Conservation (phyloP, 179 eudicot genomes). For the Sideroxylon spinosum region DNA sequence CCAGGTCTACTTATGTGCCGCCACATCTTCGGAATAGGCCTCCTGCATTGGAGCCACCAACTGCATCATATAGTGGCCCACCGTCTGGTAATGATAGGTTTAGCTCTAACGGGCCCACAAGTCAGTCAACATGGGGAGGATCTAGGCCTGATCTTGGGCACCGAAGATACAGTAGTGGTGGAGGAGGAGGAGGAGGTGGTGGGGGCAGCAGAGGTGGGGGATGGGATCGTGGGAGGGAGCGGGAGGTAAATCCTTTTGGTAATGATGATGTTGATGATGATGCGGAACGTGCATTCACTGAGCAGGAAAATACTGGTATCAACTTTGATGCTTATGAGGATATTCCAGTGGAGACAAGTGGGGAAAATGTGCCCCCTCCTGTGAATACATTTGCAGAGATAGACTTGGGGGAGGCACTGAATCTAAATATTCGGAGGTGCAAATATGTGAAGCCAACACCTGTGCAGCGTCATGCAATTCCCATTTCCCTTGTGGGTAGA, state of each 20-base stretch:
- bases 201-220: conserved; percentile 58
- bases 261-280: conserved; percentile 48
- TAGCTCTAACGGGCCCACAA: conserved; percentile 40
- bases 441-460: conserved; percentile 95
- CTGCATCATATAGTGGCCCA: conserved; percentile 35
- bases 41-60: conserved; percentile 29
- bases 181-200: conserved; percentile 58
- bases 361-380: conserved; percentile 86
- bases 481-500: conserved; percentile 79
- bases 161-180: conserved; percentile 38
- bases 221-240: conserved; percentile 52
- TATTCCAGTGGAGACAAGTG: conserved; percentile 90
- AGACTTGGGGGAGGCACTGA: conserved; percentile 77
- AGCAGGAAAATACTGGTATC: conserved; percentile 67
- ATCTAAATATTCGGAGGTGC: conserved; percentile 75
- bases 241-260: conserved; percentile 78
- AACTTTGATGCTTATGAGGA: conserved; percentile 97
- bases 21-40: conserved; percentile 69
- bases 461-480: conserved; percentile 91
- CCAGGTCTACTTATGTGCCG: conserved; percentile 59
- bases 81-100: conserved; percentile 46
- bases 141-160: conserved; percentile 47
- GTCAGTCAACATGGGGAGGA: conserved; percentile 51
- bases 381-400: conserved; percentile 90
- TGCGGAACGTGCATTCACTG: conserved; percentile 39